Base-by-base conservation (phyloP, 179 eudicot species). In the Actinidia arguta region DNA sequence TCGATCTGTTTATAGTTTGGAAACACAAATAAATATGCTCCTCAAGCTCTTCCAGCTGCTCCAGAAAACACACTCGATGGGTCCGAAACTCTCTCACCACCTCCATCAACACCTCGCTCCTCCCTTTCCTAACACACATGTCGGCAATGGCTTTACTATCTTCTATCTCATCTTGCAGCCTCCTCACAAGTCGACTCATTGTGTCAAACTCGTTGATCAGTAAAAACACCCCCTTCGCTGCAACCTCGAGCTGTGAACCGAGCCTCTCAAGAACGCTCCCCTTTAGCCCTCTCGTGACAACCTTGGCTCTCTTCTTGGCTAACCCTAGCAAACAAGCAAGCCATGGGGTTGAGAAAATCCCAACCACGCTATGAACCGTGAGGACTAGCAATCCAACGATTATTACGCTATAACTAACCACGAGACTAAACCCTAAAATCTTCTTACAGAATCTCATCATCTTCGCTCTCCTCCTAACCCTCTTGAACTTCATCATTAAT, bases 41-140 rank as follows among this genome's bases (percentile, higher is more conserved):
- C 84, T 96, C 97, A 76, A 96, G 94, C 85, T 94, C 99, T 36
- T 94, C 88, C 52, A 94, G 67, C 58, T 96, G 93, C 78, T 96
- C 93, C 84, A 83, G 22, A 62, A 96, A 92, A 56, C 87, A 79
- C 31, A 63, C 55, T n/a, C 90, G 89, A 61, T 90, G 85, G 59
- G 81, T 81, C 58, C 78, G 72, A 24, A 94, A 85, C 79, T 93
- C 95, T 83, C 84, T 91, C 44, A 90, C 62, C 18, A 90, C 94
- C 82, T 93, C 95, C 85, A 79, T 87, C 48, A 93, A 78, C 68
- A 96, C 86, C 71, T 90, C 93, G 54, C 81, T 71, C 78, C 81
- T 89, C 51, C 89, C 78, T 69, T 86, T 92, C 59, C 87, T 85
- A 18, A 88, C 92, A 84, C 94, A 93, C 90, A 93, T 84, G n/a